Percentiles rank a stretch among this genome's conserved stretches.
phyloP scores from a whole-genome alignment of 768 basidiomycete genomes.

The Pisolithus sp. region DNA sequence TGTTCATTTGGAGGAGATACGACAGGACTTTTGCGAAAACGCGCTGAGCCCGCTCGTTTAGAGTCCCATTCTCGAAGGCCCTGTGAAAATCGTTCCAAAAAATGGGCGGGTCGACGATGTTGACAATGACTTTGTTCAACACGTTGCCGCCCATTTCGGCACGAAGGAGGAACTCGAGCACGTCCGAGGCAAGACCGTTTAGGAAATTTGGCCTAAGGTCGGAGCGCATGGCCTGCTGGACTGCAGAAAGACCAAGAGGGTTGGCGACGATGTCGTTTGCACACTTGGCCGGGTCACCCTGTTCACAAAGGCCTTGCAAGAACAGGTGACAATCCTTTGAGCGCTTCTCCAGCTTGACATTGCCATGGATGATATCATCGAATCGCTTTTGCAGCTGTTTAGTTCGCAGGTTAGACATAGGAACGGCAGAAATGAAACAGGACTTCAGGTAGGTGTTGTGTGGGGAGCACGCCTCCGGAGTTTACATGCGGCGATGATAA shows the following conservation, averaged over 20 bases:
- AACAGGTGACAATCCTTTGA: constrained; percentile 29
- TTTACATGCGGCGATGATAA: background rate
- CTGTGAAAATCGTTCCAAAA: constrained; percentile 39
- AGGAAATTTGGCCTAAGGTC: constrained; percentile 34
- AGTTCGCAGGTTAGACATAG: constrained; percentile 8
- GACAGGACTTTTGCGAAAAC: constrained; percentile 46
- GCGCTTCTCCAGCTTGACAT: constrained; percentile 16
- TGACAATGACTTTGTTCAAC: constrained; percentile 32
- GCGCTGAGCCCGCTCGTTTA: constrained; percentile 30
- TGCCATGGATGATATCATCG: constrained; percentile 27
- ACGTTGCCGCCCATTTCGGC: constrained; percentile 39
- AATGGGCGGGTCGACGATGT: constrained; percentile 43
- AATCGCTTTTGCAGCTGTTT: constrained; percentile 32
- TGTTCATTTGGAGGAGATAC: constrained; percentile 40
- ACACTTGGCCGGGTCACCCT: constrained; percentile 33
- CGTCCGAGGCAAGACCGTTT: constrained; percentile 33
- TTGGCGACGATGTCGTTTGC: constrained; percentile 33
- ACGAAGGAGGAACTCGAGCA: constrained; percentile 36
- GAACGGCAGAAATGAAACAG: too few species aligned
- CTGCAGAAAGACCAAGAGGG: constrained; percentile 28
- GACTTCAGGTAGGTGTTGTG: background rate
- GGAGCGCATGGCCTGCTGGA: constrained; percentile 38
- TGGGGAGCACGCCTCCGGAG: too few species aligned
- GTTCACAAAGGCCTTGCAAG: constrained; percentile 39
- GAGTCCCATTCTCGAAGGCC: constrained; percentile 30